These are phyloP conservation scores for Lentinula raphanica DNA, from an alignment of 768 basidiomycete species.

Conservation along the genomic window DNA sequence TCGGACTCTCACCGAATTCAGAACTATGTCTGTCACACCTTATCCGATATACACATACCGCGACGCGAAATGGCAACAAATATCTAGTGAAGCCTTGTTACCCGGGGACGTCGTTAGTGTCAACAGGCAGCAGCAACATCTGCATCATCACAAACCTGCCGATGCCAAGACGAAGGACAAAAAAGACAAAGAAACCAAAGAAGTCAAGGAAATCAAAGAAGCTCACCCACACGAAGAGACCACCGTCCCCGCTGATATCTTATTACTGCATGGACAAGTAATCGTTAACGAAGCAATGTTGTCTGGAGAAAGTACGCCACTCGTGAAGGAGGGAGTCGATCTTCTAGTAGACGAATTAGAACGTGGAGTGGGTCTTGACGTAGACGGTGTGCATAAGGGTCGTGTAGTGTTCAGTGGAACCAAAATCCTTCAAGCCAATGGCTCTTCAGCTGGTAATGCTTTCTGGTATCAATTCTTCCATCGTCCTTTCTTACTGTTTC, in stretches of 20 bases:
- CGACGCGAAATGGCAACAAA: constrained; percentile 69
- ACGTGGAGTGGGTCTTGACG: constrained; percentile 62
- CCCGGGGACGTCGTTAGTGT: constrained; percentile 81
- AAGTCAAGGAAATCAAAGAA: neutral
- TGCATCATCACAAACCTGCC: neutral
- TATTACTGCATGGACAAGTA: constrained; percentile 86
- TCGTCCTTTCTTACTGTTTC: constrained; percentile 23
- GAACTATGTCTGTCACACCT: constrained; percentile 93
- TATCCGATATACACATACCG: constrained; percentile 83
- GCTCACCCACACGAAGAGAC: constrained; percentile 55
- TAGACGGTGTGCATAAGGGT: constrained; percentile 84
- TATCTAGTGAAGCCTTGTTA: constrained; percentile 82
- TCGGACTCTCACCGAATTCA: constrained; percentile 87
- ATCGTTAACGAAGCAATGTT: constrained; percentile 99
- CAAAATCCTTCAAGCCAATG: constrained; percentile 85
- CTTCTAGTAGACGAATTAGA: constrained; percentile 53
- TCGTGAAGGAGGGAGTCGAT: constrained; percentile 93
- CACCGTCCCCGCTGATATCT: constrained; percentile 86
- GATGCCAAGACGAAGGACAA: neutral
- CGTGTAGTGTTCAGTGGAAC: constrained; percentile 92
- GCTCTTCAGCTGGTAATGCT: constrained; percentile 34
- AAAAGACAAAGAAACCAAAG: neutral
- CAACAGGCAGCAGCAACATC: neutral
- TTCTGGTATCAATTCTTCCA: constrained; percentile 28
- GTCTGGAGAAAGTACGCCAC: constrained; percentile 94